Evolutionary conservation across 495 filamentous ascomycete species (phyloP).

Genomic region (Trichoderma asperelloides): DNA sequence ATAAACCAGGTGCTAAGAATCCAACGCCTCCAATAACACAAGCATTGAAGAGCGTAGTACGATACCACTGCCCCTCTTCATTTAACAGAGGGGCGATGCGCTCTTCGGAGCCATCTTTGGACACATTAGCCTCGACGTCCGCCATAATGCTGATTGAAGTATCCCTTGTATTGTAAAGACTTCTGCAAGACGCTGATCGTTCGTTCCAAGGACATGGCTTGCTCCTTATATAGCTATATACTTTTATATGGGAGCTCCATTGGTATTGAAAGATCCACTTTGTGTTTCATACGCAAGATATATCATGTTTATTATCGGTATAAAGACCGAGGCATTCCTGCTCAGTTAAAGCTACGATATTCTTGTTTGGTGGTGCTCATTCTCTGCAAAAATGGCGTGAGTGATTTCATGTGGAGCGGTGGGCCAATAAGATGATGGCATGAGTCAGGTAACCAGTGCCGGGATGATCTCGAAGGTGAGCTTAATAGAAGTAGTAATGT

Average conservation of each 20-base stretch:
- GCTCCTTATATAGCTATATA: too few relatives aligned
- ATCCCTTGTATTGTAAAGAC: neutral
- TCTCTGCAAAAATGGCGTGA: slow-evolving; percentile 1
- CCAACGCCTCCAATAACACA: slow-evolving; percentile 17
- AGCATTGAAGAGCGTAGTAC: slow-evolving; percentile 18
- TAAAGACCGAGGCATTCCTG: too few relatives aligned
- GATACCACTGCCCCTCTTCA: slow-evolving; percentile 6
- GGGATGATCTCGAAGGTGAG: too few relatives aligned
- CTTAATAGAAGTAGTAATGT: too few relatives aligned
- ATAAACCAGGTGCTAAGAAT: slow-evolving; percentile 35
- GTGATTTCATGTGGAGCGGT: neutral
- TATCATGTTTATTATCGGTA: neutral
- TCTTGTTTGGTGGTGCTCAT: neutral
- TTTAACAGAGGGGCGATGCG: neutral
- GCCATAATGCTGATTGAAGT: neutral
- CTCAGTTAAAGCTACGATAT: neutral
- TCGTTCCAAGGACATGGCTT: too few relatives aligned
- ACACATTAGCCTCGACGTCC: neutral
- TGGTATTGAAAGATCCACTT: too few relatives aligned
- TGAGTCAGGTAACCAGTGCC: neutral
- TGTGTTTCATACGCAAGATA: too few relatives aligned
- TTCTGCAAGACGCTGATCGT: neutral
- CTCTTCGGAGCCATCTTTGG: neutral
- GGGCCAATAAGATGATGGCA: neutral
- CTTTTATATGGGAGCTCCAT: too few relatives aligned